phyloP scores from a whole-genome alignment of 768 basidiomycete species.

The Mycena epipterygia region DNA sequence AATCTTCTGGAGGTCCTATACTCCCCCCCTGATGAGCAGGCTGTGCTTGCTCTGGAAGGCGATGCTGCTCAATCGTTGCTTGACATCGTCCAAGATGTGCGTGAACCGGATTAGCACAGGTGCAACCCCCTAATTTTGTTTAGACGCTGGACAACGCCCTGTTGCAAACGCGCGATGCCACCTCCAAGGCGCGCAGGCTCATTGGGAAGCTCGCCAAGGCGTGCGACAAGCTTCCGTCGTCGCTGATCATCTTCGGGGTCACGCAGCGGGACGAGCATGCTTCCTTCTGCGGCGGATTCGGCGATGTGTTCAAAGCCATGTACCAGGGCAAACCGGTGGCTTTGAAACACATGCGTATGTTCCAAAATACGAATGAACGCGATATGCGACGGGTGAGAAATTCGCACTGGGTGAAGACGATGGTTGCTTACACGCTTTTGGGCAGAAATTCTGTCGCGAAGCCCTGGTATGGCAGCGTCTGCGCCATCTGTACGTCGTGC shows the following conservation, averaged over 20 bases:
- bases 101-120: background rate
- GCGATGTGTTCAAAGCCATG: too few species aligned
- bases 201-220: constrained; percentile 23
- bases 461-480: too few species aligned
- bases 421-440: too few species aligned
- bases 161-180: constrained; percentile 7
- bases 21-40: constrained; percentile 22
- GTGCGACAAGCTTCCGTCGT: constrained; percentile 25
- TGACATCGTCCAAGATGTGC: constrained; percentile 33
- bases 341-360: too few species aligned
- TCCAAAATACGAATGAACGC: constrained; percentile 5
- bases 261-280: constrained; percentile 24
- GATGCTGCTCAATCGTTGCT: constrained; percentile 29
- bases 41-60: constrained; percentile 27
- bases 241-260: constrained; percentile 25
- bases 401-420: too few species aligned
- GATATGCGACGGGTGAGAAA: constrained; percentile 27
- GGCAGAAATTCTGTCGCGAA: constrained; percentile 41
- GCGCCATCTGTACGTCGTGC: too few species aligned
- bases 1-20: constrained; percentile 20
- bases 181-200: constrained; percentile 20
- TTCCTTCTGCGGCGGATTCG: too few species aligned
- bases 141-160: constrained; percentile 23
- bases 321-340: too few species aligned
- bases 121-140: background rate